Conservation (phyloP, 805 yeast genomes). For the Cyberlindnera maclurae region DNA sequence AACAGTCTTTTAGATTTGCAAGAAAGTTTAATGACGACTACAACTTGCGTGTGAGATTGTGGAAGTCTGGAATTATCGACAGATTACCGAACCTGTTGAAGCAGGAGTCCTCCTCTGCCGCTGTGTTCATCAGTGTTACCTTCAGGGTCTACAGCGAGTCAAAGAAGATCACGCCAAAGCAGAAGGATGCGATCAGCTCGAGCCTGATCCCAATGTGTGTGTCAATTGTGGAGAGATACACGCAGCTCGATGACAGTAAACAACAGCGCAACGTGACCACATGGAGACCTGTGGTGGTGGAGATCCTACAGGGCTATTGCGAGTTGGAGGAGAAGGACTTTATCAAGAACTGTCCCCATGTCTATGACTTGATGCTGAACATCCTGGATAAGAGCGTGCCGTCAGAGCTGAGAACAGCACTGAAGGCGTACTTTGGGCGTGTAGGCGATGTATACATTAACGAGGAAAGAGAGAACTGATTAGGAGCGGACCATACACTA, state of each 20-base stretch:
- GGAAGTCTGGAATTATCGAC: constrained; percentile 89
- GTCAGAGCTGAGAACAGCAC: constrained; percentile 52
- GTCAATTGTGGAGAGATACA: constrained; percentile 61
- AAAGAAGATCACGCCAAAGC: constrained; percentile 39
- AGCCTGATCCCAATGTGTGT: constrained; percentile 63
- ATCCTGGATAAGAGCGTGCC: constrained; percentile 57
- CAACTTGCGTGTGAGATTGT: constrained; percentile 77
- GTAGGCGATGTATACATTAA: constrained; percentile 43
- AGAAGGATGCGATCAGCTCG: constrained; percentile 44
- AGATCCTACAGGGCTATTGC: constrained; percentile 74
- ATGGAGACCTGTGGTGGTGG: constrained; percentile 91
- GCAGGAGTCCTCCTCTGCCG: constrained; percentile 88
- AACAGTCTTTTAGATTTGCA: constrained; percentile 73
- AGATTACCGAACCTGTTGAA: constrained; percentile 84
- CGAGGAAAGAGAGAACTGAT: constrained; percentile 6
- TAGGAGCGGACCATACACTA: not conserved
- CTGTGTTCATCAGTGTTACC: constrained; percentile 74
- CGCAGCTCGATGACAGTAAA: constrained; percentile 59
- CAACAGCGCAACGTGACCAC: constrained; percentile 78
- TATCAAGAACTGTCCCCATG: constrained; percentile 44
- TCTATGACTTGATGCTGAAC: constrained; percentile 52
- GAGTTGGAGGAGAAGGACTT: constrained; percentile 74
- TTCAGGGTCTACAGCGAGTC: constrained; percentile 72
- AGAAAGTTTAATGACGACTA: constrained; percentile 83
- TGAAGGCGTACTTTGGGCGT: constrained; percentile 50